Base-by-base conservation (phyloP, 768 basidiomycete genomes). In the Pilatotrama ljubarskyi region DNA sequence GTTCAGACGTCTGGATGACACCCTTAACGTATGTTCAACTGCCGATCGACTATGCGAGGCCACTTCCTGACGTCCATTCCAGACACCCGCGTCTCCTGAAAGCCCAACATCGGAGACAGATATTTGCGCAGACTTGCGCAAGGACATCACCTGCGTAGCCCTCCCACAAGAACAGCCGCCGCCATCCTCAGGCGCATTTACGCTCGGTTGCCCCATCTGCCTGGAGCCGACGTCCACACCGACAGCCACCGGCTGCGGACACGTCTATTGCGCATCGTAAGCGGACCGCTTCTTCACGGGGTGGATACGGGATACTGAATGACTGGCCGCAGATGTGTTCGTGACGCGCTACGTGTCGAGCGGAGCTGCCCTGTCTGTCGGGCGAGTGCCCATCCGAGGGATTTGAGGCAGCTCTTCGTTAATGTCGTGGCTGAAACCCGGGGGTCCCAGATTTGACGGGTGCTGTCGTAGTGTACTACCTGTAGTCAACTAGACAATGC, bases 251-350 rank as follows among this genome's bases (percentile, higher is more conserved):
- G 60, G 57, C 11, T 74, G 74, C 55, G 74, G 73, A 15, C 73
- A 73, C 47, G 26, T 73, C 49, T 76, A 74, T 59, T 74, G 74
- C 61, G 60, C 66, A n/a, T 24, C 66, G 74, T 74, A 54, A 63
- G 74, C 70, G 2, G 11, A 9, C n/a, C 13, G n/a, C 22, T 26
- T 4, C 17, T 1, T 46, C 5, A 29, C 24, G 26, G 36, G 5
- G 14, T 42, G 13, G 14, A 40, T 22, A 29, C 24, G 13, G 1
- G n/a, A 14, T 10, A 6, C 59, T 56, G 35, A 58, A 29, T 18
- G 1, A 1, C 0, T 29, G 29, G 15, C 11, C 40, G 9, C 42
- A 67, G 66, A 25, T 67, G 66, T 46, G 61, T 67, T 25, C 36
- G 11, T 38, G n/a, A 37, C 1, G 42, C 61, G 17, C 50, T 67